Percentiles rank a stretch among this genome's conserved stretches.
Conservation (phyloP, 805 yeast genomes). For the Metschnikowia lachancei region DNA sequence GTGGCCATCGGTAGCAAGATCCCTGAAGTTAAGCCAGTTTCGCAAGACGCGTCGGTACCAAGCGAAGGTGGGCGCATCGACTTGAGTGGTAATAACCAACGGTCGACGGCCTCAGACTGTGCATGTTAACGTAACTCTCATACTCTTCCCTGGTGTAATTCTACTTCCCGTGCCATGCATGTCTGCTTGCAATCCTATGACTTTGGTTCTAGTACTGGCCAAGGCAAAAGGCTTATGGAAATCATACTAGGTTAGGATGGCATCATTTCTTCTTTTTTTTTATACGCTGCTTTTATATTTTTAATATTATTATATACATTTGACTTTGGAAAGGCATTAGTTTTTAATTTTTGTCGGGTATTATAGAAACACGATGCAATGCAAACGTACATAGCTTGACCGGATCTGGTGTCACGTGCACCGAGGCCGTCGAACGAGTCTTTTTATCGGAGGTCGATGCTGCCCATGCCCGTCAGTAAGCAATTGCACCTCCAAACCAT, state of each 20-base stretch:
- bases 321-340: not conserved
- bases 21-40: slow-evolving; percentile 44
- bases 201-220: too few relatives aligned
- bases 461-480: too few relatives aligned
- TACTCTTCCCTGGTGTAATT: not conserved
- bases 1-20: slow-evolving; percentile 85
- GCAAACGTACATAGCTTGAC: too few relatives aligned
- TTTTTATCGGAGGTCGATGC: too few relatives aligned
- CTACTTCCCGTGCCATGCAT: not conserved
- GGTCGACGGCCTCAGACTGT: slow-evolving; percentile 19
- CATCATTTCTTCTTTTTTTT: not conserved
- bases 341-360: too few relatives aligned
- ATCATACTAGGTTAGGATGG: not conserved
- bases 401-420: too few relatives aligned
- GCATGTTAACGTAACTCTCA: slow-evolving; percentile 12
- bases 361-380: too few relatives aligned
- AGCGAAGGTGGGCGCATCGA: slow-evolving; percentile 29
- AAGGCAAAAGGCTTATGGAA: not conserved
- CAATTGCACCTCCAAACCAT: too few relatives aligned
- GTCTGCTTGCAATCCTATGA: too few relatives aligned
- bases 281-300: not conserved
- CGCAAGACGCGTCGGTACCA: slow-evolving; percentile 14
- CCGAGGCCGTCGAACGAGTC: too few relatives aligned
- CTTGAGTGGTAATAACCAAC: slow-evolving; percentile 27
- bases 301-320: not conserved